Evolutionary conservation across 2,329 filamentous ascomycete species (phyloP), one percentile per base, ranked within the genome.

Genomic region (Monosporascus sp.): DNA sequence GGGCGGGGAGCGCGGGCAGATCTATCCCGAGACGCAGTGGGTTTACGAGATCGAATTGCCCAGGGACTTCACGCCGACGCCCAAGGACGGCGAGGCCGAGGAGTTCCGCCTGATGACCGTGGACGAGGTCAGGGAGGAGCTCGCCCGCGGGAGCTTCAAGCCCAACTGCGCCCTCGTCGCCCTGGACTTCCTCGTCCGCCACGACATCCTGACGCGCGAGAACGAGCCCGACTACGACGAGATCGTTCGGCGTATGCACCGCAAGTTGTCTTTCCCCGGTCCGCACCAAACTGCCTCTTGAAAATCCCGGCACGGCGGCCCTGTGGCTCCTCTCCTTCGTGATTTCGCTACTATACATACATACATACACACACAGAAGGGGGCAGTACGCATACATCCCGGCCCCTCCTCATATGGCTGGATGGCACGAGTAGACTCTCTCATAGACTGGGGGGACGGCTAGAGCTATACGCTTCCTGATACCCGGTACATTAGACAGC

Each of bases 1-100:
- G 3, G 90, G 90, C 11, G 92, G 91, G 9, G 90, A 97, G 72
- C 83, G 79, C 9, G 87, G 86, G 11, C 77, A 95, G 64, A 78
- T 96, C 66, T 93, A 96, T 72, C 94, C 94, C 0, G 94, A 97
- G 72, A 86, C 85, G 63, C 87, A 97, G 72, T 97, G 91, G 75
- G 77, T 96, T 45, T 99, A 94, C 72, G 91, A 99, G 68, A 74
- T 97, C 57, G 85, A 90, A 69, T 75, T 99, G 58, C 81, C 86
- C 2, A 71, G 75, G 5, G 83, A 84, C 54, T 77, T 90, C 4
- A 73, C 82, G 37, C 91, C 88, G 14, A 81, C 79, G 66, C 92
- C 93, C 18, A 86, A 88, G 54, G 94, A 99, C 69, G 85, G 87
- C 50, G 94, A 99, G 73, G 94, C 96, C 5, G 89, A 91, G 64